Evolutionary conservation across 208 protist species (phyloP), one percentile per base, ranked within the genome.

Genomic region (Wallacemonas sp.): DNA sequence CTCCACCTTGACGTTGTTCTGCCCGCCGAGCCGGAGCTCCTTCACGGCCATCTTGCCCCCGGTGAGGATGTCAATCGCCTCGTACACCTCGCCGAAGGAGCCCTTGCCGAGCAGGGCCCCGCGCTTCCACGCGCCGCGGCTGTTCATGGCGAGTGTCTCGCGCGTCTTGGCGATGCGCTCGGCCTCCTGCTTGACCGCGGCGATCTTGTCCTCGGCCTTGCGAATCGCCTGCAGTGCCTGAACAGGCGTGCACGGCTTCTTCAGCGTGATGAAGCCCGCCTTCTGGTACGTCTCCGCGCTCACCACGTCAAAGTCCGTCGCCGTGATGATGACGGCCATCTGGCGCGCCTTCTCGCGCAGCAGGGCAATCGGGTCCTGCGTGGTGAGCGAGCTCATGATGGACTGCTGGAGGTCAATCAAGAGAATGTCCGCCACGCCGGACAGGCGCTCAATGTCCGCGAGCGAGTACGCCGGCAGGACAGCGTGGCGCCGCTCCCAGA

Each of bases 21-120:
- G 71, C 23, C 57, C 57, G 31, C 79, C 80, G 2, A 93, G 61
- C 2, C 72, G 72, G 66, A 95, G 89, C 72, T 93, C 83, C 62
- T 97, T 97, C 65, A 97, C 83, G 14, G 92, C 92, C 92, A 97
- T 97, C 64, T 69, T 87, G 41, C 92, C 89, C 0, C 89, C 89
- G 1, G 92, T 97, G 41, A 97, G 70, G 23, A 86, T 72, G 54
- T 94, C 86, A 31, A 81, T 84, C 18, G 88, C 92, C 61, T 95
- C 84, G 70, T 87, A 97, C 22, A 97, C 92, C 64, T 91, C 86
- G 41, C 92, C 88, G 61, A 85, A 95, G 28, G 80, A 66, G 18
- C 92, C 92, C 44, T 89, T 91, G 62, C 92, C 92, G 3, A 97
- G 81, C 39, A 93, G 76, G n/a, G 69, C 69, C 22, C 87, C 89